A percentile compares a stretch with the other conserved stretches of the same genome.
Evolutionary conservation across 768 basidiomycete genomes (phyloP).

Genomic region (Suillus subaureus): DNA sequence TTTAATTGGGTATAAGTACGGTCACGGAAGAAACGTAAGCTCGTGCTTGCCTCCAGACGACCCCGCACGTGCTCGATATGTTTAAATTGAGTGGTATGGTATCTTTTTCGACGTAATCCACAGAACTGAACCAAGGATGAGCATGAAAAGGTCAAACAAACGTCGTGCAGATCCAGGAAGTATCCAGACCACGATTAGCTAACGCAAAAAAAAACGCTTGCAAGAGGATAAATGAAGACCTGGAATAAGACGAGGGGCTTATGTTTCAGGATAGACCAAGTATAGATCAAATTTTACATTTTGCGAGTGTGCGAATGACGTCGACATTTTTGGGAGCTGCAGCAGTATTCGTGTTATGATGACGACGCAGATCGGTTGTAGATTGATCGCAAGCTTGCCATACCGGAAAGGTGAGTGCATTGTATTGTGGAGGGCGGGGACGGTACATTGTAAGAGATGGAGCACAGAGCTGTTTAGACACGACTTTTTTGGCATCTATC

Average conservation of each 20-base stretch:
- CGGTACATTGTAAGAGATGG: background rate
- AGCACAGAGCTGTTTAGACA: background rate
- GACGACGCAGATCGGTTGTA: background rate
- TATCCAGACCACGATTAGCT: slow-evolving; percentile 10
- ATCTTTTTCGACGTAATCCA: slow-evolving; percentile 20
- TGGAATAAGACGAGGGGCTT: background rate
- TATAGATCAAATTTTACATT: background rate
- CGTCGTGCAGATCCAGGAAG: slow-evolving; percentile 16
- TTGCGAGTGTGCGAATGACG: background rate
- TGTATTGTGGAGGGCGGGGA: background rate
- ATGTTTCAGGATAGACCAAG: background rate
- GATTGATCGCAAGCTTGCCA: background rate
- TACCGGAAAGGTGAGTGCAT: background rate
- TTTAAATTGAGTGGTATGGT: slow-evolving; percentile 20
- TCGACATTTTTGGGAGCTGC: background rate
- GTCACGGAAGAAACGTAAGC: background rate
- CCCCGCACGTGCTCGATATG: slow-evolving; percentile 18
- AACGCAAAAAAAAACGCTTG: slow-evolving; percentile 23
- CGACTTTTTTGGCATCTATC: background rate
- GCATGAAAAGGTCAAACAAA: slow-evolving; percentile 25
- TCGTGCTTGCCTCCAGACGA: slow-evolving; percentile 19
- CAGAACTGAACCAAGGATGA: slow-evolving; percentile 21
- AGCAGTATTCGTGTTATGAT: background rate
- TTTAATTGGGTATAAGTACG: background rate
- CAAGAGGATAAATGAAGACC: slow-evolving; percentile 18